phyloP scores from a whole-genome alignment of 441 rosid species.

The Syzygium syzygioides region DNA sequence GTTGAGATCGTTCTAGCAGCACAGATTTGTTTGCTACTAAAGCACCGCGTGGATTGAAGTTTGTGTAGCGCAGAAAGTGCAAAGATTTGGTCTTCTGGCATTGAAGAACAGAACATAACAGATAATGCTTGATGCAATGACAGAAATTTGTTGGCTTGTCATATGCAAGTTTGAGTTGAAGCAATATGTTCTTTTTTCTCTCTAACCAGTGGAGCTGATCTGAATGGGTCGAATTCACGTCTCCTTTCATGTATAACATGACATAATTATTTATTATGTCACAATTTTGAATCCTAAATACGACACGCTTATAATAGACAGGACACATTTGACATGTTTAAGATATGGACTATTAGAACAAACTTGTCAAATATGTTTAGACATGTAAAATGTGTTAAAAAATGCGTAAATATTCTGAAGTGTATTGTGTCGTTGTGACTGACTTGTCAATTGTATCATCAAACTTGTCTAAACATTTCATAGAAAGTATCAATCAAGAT shows the following conservation, averaged over 20 bases:
- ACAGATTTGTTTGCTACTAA: too few species aligned
- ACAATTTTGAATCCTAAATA: not conserved
- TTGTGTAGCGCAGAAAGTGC: too few species aligned
- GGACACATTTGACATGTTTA: not conserved
- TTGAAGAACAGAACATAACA: not conserved
- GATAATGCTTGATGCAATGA: not conserved
- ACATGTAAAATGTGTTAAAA: not conserved
- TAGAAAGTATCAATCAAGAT: too few species aligned
- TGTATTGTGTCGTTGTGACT: not conserved
- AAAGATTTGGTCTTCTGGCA: not conserved
- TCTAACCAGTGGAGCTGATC: not conserved
- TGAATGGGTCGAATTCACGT: not conserved
- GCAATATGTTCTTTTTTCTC: not conserved
- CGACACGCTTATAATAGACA: not conserved
- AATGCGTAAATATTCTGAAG: not conserved
- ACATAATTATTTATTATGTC: not conserved
- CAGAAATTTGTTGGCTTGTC: not conserved
- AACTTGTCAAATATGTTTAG: not conserved
- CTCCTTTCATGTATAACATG: not conserved
- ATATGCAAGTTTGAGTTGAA: not conserved
- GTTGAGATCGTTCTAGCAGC: too few species aligned
- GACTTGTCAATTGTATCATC: not conserved
- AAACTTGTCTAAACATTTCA: not conserved
- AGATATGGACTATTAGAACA: not conserved
- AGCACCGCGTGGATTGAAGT: too few species aligned